Percentiles rank a stretch among this genome's conserved stretches.
These are phyloP conservation scores for Acacia concinna DNA, from an alignment of 331 rosid species.

Conservation along the genomic window DNA sequence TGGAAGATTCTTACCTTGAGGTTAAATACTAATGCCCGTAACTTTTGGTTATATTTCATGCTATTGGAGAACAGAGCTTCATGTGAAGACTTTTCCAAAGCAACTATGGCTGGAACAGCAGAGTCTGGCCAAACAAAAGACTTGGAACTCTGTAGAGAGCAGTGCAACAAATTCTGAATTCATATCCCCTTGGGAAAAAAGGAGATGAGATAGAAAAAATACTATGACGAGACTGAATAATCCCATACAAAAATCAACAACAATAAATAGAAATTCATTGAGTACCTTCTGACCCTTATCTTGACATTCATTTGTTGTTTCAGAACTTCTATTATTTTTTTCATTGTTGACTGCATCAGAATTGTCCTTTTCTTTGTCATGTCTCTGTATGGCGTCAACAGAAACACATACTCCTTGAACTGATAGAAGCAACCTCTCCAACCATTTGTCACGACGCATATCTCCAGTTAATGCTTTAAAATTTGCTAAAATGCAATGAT, in stretches of 20 bases:
- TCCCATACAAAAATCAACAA: not conserved
- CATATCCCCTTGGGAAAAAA: not conserved
- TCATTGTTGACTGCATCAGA: slow-evolving; percentile 41
- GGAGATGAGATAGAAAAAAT: not conserved
- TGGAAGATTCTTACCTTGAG: slow-evolving; percentile 61
- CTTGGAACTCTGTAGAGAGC: slow-evolving; percentile 52
- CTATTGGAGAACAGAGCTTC: slow-evolving; percentile 62
- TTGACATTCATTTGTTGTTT: slow-evolving; percentile 41
- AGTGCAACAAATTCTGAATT: slow-evolving; percentile 15
- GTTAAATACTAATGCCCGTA: slow-evolving; percentile 65
- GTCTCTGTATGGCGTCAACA: slow-evolving; percentile 36
- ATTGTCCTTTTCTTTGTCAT: slow-evolving; percentile 45
- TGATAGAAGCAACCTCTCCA: slow-evolving; percentile 71
- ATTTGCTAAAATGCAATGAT: slow-evolving; percentile 48
- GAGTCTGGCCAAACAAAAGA: slow-evolving; percentile 82
- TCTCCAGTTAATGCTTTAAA: slow-evolving; percentile 72
- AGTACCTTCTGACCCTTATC: slow-evolving; percentile 61
- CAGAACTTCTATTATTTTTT: slow-evolving; percentile 40
- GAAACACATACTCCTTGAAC: slow-evolving; percentile 57
- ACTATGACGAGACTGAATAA: not conserved
- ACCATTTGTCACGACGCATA: slow-evolving; percentile 79
- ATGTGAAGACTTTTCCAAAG: slow-evolving; percentile 83
- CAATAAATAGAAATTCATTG: not conserved
- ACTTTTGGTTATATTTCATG: slow-evolving; percentile 83
- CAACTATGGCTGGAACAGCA: slow-evolving; percentile 65